phyloP scores from a whole-genome alignment of 768 basidiomycete species.

The Pleurotus giganteus region DNA sequence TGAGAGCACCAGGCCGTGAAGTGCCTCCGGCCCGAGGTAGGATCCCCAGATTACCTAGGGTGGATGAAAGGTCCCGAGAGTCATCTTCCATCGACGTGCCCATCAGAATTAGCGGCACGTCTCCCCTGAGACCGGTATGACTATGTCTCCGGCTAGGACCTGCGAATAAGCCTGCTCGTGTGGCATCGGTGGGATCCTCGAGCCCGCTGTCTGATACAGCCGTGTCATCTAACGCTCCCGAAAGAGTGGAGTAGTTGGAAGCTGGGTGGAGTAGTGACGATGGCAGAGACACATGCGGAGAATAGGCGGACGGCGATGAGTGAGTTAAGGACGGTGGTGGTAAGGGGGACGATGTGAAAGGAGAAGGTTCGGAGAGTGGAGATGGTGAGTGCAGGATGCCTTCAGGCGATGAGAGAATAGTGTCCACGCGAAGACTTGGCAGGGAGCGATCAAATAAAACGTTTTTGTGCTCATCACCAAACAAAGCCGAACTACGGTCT shows the following conservation, averaged over 20 bases:
- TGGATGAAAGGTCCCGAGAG: neutral
- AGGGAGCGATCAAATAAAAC: conserved; percentile 1
- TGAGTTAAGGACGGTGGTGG: conserved; percentile 2
- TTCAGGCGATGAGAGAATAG: conserved; percentile 4
- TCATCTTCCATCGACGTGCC: conserved; percentile 1
- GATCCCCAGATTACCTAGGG: neutral
- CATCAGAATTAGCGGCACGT: neutral
- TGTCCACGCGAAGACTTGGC: conserved; percentile 7
- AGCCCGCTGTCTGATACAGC: conserved; percentile 3
- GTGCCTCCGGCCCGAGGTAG: neutral
- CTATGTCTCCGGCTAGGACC: conserved; percentile 1
- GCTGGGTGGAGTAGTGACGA: neutral
- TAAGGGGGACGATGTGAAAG: conserved; percentile 1
- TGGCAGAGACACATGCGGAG: neutral
- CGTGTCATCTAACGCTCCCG: conserved; percentile 1
- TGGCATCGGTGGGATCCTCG: neutral
- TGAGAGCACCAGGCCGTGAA: neutral
- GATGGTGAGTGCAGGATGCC: conserved; percentile 5
- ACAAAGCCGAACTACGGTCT: conserved; percentile 3
- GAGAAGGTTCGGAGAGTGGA: conserved; percentile 4
- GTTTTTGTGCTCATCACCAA: conserved; percentile 5
- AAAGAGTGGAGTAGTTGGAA: conserved; percentile 3
- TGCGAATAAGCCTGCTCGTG: neutral
- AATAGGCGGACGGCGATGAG: conserved; percentile 6
- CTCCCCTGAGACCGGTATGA: conserved; percentile 3